Evolutionary conservation across 129 eudicot species (phyloP), one percentile per base, ranked within the genome.

Genomic region (Centella asiatica): DNA sequence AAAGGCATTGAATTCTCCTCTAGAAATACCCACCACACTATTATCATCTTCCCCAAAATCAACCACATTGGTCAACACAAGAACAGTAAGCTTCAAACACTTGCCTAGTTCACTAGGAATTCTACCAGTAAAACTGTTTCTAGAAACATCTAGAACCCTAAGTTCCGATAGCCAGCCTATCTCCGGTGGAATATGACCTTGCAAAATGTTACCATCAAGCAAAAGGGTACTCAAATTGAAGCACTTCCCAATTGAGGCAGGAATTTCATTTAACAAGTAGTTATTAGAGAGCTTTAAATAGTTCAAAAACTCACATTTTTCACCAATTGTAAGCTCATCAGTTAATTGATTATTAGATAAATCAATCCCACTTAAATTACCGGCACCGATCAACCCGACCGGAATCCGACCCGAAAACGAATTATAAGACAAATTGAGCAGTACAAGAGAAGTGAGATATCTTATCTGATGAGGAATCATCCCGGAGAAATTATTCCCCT

Each of bases 1-100:
- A 68, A 74, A 74, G n/a, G 74, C 70, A 62, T 74, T 74, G 37
- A 68, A 74, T 12, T 74, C 79, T 26, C 73, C 78, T 27, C 68
- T 49, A 33, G 24, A 36, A 28, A 58, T 28, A 18, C 69, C 72
- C 34, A 36, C 37, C 7, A 54, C 9, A 42, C 34, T 66, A 20
- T 42, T 31, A n/a, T 31, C 64, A 28, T 40, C 72, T 44, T 31
- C 56, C 46, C 60, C 13, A 32, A 37, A 45, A 63, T 68, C 74
- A 23, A 51, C 65, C 64, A 74, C 54, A 57, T 68, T 74, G 48
- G 79, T 68, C 45, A 74, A 20, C 25, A 74, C 65, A 22, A 74
- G 32, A 29, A 69, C 74, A 4, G 65, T 25, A 13, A 74, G 60
- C 50, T 68, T 68, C 5, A 34, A 5, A 29, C 74, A 74, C 44